Conservation (phyloP, 1,284 basidiomycete genomes). For the Farysia itapuensis region DNA sequence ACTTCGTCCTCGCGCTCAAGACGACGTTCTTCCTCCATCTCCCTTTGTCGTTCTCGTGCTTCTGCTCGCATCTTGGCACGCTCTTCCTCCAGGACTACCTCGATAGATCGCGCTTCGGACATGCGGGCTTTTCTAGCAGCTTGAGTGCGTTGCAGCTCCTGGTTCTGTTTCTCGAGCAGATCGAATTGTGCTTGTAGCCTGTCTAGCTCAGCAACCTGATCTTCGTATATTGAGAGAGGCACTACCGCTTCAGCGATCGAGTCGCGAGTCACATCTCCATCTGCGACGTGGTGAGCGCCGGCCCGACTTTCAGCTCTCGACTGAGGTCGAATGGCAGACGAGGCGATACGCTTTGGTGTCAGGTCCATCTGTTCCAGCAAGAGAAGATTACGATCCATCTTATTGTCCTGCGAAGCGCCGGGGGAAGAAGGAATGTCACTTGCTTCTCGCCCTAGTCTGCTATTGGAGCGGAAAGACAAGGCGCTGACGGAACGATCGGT, state of each 20-base stretch:
- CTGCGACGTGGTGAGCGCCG: slow-evolving; percentile 1
- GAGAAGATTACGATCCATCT: slow-evolving; percentile 63
- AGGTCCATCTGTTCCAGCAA: slow-evolving; percentile 46
- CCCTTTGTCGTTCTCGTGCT: slow-evolving; percentile 66
- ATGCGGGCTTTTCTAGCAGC: slow-evolving; percentile 24
- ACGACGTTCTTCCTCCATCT: slow-evolving; percentile 55
- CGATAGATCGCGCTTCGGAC: slow-evolving; percentile 28
- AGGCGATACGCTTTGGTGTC: slow-evolving; percentile 30
- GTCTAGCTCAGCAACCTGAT: slow-evolving; percentile 57
- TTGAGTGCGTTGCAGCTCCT: slow-evolving; percentile 27
- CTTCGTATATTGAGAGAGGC: slow-evolving; percentile 53
- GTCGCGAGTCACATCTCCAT: slow-evolving; percentile 19
- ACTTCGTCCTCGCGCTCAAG: slow-evolving; percentile 51
- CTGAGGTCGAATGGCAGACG: slow-evolving; percentile 19
- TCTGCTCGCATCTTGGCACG: slow-evolving; percentile 64
- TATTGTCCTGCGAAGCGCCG: slow-evolving; percentile 9
- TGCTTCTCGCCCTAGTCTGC: slow-evolving; percentile 16
- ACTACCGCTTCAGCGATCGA: slow-evolving; percentile 42
- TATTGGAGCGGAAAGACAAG: slow-evolving; percentile 29
- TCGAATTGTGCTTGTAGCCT: slow-evolving; percentile 51
- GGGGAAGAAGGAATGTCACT: slow-evolving; percentile 17
- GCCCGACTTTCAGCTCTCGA: slow-evolving; percentile 33
- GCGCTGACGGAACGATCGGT: slow-evolving; percentile 14
- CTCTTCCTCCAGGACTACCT: slow-evolving; percentile 44
- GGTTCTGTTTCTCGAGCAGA: slow-evolving; percentile 34